These are phyloP conservation scores for Sordaria brevicollis DNA, from an alignment of 495 filamentous ascomycete genomes.

Conservation along the genomic window DNA sequence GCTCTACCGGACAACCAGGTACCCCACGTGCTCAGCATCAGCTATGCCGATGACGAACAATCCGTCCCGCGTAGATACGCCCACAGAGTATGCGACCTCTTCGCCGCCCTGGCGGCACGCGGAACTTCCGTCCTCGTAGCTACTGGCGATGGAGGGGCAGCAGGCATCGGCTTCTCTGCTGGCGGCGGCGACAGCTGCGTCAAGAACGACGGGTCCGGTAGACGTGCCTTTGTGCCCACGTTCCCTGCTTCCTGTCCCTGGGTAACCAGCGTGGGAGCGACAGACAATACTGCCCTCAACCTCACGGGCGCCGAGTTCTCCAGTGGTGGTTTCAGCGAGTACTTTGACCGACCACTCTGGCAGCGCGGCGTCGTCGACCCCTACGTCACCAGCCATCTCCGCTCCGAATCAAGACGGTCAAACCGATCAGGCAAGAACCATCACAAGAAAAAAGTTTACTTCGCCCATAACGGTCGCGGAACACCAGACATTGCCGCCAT, in stretches of 20 bases:
- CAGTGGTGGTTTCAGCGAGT: constrained; percentile 61
- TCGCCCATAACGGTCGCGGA: constrained; percentile 51
- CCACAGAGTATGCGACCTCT: constrained; percentile 55
- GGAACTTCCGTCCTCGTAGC: constrained; percentile 63
- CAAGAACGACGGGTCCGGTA: constrained; percentile 55
- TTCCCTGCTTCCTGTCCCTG: constrained; percentile 78
- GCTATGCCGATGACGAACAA: constrained; percentile 61
- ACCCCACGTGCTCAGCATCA: constrained; percentile 64
- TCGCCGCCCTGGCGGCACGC: constrained; percentile 61
- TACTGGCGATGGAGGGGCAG: constrained; percentile 63
- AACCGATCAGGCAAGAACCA: constrained; percentile 13
- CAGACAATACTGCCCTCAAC: constrained; percentile 43
- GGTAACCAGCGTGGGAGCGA: constrained; percentile 69
- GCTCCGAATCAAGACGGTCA: not conserved
- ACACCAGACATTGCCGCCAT: constrained; percentile 57
- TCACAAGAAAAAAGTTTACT: constrained; percentile 29
- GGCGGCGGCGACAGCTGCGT: constrained; percentile 29
- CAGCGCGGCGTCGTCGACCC: constrained; percentile 46
- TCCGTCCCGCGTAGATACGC: constrained; percentile 55
- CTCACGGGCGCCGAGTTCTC: constrained; percentile 48
- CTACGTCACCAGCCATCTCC: constrained; percentile 33
- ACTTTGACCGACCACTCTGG: constrained; percentile 55
- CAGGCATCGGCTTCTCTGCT: constrained; percentile 31
- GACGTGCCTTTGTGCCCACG: constrained; percentile 50
- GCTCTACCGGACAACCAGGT: constrained; percentile 49